Conservation (phyloP, 2,329 filamentous ascomycete genomes). For the Exophiala sp. region DNA sequence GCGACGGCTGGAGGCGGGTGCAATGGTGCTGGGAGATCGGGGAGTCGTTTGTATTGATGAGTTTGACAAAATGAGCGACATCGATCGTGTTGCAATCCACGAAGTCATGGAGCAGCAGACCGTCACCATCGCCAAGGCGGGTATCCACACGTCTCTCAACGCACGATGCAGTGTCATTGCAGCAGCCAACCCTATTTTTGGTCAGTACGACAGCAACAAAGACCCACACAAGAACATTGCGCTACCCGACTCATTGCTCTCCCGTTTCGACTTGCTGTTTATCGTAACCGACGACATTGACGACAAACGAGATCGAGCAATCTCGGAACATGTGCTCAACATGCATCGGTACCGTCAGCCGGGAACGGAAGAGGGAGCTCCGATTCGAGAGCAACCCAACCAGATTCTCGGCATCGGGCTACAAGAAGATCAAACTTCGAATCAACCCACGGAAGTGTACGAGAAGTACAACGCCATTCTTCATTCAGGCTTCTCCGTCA, state of each 20-base stretch:
- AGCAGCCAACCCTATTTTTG: conserved; percentile 94
- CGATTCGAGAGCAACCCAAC: conserved; percentile 77
- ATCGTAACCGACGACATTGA: conserved; percentile 98
- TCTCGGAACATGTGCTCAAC: conserved; percentile 92
- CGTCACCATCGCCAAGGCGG: conserved; percentile 96
- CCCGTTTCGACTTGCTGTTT: conserved; percentile 96
- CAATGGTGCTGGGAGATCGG: conserved; percentile 95
- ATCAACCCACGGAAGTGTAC: conserved; percentile 75
- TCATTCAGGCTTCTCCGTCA: conserved; percentile 79
- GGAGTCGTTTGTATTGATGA: conserved; percentile 99
- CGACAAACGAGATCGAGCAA: conserved; percentile 78
- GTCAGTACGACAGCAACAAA: conserved; percentile 97
- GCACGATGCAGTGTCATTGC: conserved; percentile 94
- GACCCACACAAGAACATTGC: conserved; percentile 99
- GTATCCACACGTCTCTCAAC: conserved; percentile 95
- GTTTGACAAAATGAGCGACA: conserved; percentile 99
- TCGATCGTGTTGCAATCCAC: conserved; percentile 96
- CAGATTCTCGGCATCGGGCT: conserved; percentile 84
- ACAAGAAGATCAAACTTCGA: conserved; percentile 65
- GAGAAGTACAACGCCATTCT: conserved; percentile 97
- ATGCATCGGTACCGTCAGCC: conserved; percentile 95
- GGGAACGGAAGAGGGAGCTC: conserved; percentile 87
- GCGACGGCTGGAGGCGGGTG: conserved; percentile 87
- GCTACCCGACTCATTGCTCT: conserved; percentile 88
- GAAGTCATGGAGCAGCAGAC: conserved; percentile 99